These are phyloP conservation scores for Azolla pinnata DNA, from an alignment of 75 land plant species.

Conservation along the genomic window DNA sequence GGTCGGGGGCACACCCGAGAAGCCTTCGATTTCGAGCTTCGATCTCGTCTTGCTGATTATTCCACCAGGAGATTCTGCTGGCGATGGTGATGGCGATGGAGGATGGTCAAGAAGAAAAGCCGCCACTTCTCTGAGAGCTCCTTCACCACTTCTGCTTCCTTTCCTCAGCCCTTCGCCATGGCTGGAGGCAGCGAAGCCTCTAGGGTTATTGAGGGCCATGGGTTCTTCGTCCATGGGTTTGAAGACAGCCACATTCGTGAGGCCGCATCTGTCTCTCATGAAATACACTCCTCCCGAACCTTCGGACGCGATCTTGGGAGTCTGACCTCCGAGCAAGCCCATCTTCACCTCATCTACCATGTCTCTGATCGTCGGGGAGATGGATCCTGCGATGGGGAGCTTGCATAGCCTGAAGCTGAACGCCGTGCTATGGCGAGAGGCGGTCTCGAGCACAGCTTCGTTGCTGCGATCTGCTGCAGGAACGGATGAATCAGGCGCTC, in stretches of 20 bases:
- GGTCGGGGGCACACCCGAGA: conserved; percentile 25
- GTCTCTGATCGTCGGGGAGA: conserved; percentile 27
- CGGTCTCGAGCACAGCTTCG: too few relatives aligned
- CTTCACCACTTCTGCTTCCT: conserved; percentile 86
- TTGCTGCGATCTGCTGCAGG: too few relatives aligned
- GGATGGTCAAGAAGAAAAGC: conserved; percentile 85
- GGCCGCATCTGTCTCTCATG: conserved; percentile 52
- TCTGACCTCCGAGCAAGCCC: conserved; percentile 50
- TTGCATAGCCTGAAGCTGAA: not conserved
- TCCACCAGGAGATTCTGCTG: conserved; percentile 45
- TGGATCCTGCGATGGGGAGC: conserved; percentile 8
- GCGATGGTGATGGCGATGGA: too few relatives aligned
- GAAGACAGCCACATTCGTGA: conserved; percentile 54
- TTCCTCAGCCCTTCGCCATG: conserved; percentile 89
- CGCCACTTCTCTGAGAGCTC: conserved; percentile 86
- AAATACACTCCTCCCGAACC: conserved; percentile 89
- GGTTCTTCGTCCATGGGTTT: conserved; percentile 97
- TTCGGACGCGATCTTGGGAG: conserved; percentile 55
- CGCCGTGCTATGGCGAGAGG: conserved; percentile 3
- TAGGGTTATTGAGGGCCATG: conserved; percentile 79
- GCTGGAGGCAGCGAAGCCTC: conserved; percentile 58
- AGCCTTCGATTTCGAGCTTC: conserved; percentile 6
- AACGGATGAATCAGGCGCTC: too few relatives aligned
- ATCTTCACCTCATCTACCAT: conserved; percentile 29
- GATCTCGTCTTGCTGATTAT: conserved; percentile 7